Conservation (phyloP, 306 rosid genomes). For the Cicer bijugum region DNA sequence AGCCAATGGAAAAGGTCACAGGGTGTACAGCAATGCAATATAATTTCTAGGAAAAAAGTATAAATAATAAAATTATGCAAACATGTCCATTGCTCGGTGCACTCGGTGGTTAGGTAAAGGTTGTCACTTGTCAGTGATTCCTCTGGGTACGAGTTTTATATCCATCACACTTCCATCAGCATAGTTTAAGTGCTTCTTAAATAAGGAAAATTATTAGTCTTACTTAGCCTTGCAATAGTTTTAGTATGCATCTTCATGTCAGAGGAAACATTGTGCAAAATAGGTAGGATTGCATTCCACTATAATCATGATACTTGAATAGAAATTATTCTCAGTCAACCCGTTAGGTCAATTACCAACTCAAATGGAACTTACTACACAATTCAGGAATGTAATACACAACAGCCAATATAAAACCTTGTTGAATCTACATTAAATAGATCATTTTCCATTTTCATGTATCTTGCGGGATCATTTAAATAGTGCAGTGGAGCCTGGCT, state of each 20-base stretch:
- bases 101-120: neutral
- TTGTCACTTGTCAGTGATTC: neutral
- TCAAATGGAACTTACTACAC: constrained; percentile 23
- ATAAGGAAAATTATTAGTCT: constrained; percentile 4
- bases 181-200: neutral
- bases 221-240: constrained; percentile 14
- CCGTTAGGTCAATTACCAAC: constrained; percentile 24
- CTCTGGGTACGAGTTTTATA: constrained; percentile 20
- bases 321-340: constrained; percentile 38
- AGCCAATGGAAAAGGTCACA: neutral
- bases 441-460: constrained; percentile 1
- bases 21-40: constrained; percentile 20
- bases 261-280: neutral
- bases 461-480: constrained; percentile 4
- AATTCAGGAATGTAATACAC: neutral
- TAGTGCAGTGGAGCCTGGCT: constrained; percentile 19
- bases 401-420: neutral
- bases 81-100: neutral
- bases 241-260: constrained; percentile 22
- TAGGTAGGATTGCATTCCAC: constrained; percentile 7
- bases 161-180: constrained; percentile 6
- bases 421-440: neutral
- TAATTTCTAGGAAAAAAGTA: constrained; percentile 10
- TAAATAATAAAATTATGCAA: neutral
- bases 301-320: constrained; percentile 8